These are phyloP conservation scores for Neonectria punicea DNA, from an alignment of 2,329 filamentous ascomycete species.

Conservation along the genomic window DNA sequence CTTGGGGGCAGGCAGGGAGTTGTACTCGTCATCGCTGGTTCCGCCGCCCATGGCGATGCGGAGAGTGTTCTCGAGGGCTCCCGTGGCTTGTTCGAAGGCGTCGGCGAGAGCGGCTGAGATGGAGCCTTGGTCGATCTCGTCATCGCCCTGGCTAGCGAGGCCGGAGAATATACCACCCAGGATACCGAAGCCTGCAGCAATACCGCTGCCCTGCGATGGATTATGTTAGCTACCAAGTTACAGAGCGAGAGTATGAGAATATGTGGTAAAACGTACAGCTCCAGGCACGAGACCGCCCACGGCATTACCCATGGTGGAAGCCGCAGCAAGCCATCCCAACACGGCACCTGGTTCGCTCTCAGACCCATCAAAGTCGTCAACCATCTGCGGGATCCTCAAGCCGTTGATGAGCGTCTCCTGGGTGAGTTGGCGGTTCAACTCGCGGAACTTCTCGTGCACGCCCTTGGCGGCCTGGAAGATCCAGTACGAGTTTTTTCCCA, in stretches of 20 bases:
- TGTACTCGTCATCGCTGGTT: conserved; percentile 7
- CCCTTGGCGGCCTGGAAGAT: conserved; percentile 20
- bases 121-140: background rate
- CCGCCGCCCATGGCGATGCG: background rate
- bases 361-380: background rate
- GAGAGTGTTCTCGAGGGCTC: background rate
- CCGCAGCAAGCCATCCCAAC: conserved; percentile 4
- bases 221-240: background rate
- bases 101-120: conserved; percentile 7
- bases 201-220: background rate
- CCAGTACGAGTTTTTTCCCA: conserved; percentile 16
- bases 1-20: conserved; percentile 14
- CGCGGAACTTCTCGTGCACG: conserved; percentile 13
- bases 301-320: conserved; percentile 3
- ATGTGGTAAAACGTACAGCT: background rate
- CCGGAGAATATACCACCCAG: conserved; percentile 9
- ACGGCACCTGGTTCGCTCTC: background rate
- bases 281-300: conserved; percentile 3
- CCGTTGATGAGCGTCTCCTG: conserved; percentile 15
- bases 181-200: conserved; percentile 12
- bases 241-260: background rate
- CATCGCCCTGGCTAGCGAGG: background rate
- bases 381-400: conserved; percentile 4
- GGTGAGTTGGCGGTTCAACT: conserved; percentile 14
- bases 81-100: conserved; percentile 2